phyloP scores from a whole-genome alignment of 1,284 basidiomycete genomes.

The Ceratobasidium sp. region DNA sequence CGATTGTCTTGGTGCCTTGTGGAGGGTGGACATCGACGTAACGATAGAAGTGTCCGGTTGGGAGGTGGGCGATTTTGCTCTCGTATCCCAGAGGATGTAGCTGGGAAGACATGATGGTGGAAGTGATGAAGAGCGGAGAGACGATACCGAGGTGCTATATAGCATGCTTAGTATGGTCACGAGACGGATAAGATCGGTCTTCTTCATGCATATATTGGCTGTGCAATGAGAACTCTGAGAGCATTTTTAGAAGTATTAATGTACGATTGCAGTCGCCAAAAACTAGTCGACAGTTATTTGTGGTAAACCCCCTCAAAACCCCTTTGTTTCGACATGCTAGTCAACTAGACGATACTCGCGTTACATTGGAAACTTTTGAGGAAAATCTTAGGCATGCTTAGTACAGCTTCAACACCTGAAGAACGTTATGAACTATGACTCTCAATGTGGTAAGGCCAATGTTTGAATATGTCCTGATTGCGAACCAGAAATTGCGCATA shows the following conservation, averaged over 20 bases:
- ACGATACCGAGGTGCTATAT: neutral
- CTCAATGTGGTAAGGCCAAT: no score
- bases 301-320: no score
- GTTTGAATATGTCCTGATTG: no score
- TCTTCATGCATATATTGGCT: neutral
- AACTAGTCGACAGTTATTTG: neutral
- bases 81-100: constrained; percentile 34
- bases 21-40: constrained; percentile 35
- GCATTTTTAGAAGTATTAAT: neutral
- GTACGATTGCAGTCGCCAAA: neutral
- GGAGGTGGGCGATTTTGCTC: constrained; percentile 18
- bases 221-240: neutral
- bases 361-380: no score
- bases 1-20: constrained; percentile 13
- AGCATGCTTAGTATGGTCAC: neutral
- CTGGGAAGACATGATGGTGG: neutral
- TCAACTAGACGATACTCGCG: no score
- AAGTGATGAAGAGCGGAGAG: neutral
- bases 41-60: constrained; percentile 26
- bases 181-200: neutral
- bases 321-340: no score
- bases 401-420: no score
- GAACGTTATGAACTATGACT: no score
- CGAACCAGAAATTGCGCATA: no score
- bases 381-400: no score